Conservation (phyloP, 129 eudicot species). For the sunflower (Helianthus annuus) region HanXRQr2.0-SUNRISE NC_035449.2:684205-684704, state of each 20-base stretch:
- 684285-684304: too few relatives aligned
- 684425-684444: neutral
- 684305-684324: too few relatives aligned
- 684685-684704: neutral
- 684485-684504: constrained; percentile 31
- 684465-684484: neutral
- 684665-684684: neutral
- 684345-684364: neutral
- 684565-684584: neutral
- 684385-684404: neutral
- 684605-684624: neutral
- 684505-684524: constrained; percentile 4
- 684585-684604: constrained; percentile 28
- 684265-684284: too few relatives aligned
- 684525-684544: neutral
- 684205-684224: too few relatives aligned
- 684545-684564: neutral
- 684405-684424: neutral
- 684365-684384: neutral
- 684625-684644: neutral
- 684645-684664: neutral
- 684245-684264: too few relatives aligned
- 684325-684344: too few relatives aligned
- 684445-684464: constrained; percentile 27
- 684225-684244: too few relatives aligned